These are phyloP conservation scores for Sugiyamaella boreocaroliniensis DNA, from an alignment of 805 yeast genomes.

Conservation along the genomic window DNA sequence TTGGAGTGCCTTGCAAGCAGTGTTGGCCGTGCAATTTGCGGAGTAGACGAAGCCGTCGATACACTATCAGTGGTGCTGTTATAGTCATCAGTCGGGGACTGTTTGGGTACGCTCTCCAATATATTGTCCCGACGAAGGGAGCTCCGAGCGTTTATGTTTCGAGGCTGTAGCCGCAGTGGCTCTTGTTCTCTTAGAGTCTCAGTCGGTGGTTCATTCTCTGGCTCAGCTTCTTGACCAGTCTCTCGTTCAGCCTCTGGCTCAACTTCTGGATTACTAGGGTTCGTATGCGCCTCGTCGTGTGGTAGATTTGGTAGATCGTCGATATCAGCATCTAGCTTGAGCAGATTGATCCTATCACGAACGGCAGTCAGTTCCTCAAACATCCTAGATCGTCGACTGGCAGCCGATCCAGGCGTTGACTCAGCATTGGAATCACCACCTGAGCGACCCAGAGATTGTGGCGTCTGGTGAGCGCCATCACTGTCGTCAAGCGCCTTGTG, in stretches of 20 bases:
- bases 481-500: background rate
- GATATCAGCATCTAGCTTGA: slow-evolving; percentile 6
- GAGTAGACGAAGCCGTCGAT: background rate
- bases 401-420: background rate
- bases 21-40: background rate
- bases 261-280: too few relatives aligned
- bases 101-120: background rate
- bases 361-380: slow-evolving; percentile 12
- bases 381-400: slow-evolving; percentile 1
- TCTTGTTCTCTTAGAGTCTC: background rate
- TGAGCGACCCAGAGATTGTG: background rate
- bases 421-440: background rate
- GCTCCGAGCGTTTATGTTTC: too few relatives aligned
- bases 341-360: slow-evolving; percentile 6
- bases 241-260: too few relatives aligned
- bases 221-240: too few relatives aligned
- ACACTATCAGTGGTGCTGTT: background rate
- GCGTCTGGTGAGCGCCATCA: background rate
- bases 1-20: background rate
- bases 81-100: background rate
- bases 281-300: too few relatives aligned
- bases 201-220: background rate
- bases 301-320: background rate
- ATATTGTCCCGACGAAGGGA: background rate
- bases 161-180: background rate